Base-by-base conservation (phyloP, 441 rosid species). In the Eutrema salsugineum region DNA sequence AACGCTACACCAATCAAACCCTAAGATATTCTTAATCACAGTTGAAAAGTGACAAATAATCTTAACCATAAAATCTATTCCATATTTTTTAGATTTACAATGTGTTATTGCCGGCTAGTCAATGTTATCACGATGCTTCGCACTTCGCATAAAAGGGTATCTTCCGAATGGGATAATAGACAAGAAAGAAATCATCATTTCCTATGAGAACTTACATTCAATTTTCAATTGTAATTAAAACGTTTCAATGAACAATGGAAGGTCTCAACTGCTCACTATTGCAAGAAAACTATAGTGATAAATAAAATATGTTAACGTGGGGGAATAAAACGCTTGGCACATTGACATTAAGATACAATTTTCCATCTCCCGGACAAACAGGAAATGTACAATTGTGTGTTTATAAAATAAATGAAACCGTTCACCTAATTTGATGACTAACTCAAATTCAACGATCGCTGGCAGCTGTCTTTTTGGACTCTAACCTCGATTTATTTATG, bases 281-380 rank as follows among this genome's bases (percentile, higher is more conserved):
- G 1, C 42, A 49, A 49, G 51, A 17, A 49, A 71, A 14, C 53
- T 28, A 50, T 3, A 7, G 22, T 46, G 32, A 22, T 63, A 53
- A 71, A 50, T 63, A 50, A 39, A 40, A 50, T 19, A 61, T 71
- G 53, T 3, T 71, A 71, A 30, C 61, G 75, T 71, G 43, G 8
- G 19, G 12, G 39, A 38, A 11, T 20, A 30, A 2, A 49, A 60
- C 8, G 35, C 35, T 39, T 16, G 51, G 9, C 19, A 38, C 11
- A 12, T 60, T 59, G 50, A 70, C 51, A 50, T n/a, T 48, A 57
- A 57, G 6, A 35, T 22, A 36, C 19, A 14, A 15, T 36, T 58
- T 19, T 28, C 30, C 17, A 19, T 61, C 6, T 17, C 68, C 63
- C 75, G 54, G 75, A 28, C 17, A 71, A 71, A 51, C n/a, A 62